A percentile compares a stretch with the other conserved stretches of the same genome.
Evolutionary conservation across 2,329 filamentous ascomycete species (phyloP).

Genomic region (Tetracladium maxilliforme): DNA sequence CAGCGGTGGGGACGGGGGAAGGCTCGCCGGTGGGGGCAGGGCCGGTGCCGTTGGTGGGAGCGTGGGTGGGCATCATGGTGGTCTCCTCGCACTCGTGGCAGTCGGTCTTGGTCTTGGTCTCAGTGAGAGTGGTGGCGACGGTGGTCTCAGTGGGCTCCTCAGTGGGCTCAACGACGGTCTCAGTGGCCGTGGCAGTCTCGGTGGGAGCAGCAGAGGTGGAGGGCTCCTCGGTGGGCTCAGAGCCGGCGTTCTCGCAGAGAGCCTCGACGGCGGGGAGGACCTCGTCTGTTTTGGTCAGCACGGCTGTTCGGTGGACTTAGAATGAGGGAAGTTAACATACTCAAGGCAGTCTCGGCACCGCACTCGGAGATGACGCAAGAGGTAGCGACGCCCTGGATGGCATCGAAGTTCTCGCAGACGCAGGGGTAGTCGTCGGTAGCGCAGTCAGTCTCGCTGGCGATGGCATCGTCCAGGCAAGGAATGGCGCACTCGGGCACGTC

Average conservation of each 20-base stretch:
- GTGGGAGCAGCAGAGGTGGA: slow-evolving; percentile 5
- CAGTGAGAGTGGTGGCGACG: slow-evolving; percentile 2
- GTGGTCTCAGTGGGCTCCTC: slow-evolving; percentile 1
- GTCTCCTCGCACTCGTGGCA: slow-evolving; percentile 4
- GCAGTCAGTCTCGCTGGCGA: slow-evolving; percentile 16
- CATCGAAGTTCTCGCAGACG: slow-evolving; percentile 17
- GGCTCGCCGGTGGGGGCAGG: too few relatives aligned
- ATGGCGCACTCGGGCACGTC: slow-evolving; percentile 21
- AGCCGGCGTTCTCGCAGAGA: not conserved
- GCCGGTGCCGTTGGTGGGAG: slow-evolving; percentile 3
- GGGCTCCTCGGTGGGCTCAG: slow-evolving; percentile 1
- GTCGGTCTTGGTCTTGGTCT: slow-evolving; percentile 5
- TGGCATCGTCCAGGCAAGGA: slow-evolving; percentile 18
- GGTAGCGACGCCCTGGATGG: slow-evolving; percentile 16
- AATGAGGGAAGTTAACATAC: slow-evolving; percentile 13
- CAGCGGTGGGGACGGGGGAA: too few relatives aligned
- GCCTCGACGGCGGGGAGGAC: slow-evolving; percentile 20
- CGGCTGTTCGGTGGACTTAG: not conserved
- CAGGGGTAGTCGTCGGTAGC: slow-evolving; percentile 17
- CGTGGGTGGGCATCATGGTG: slow-evolving; percentile 2
- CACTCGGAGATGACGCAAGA: slow-evolving; percentile 20
- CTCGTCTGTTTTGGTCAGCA: slow-evolving; percentile 14
- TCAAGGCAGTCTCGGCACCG: slow-evolving; percentile 19
- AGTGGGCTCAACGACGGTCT: too few relatives aligned
- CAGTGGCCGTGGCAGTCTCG: slow-evolving; percentile 1